Base-by-base conservation (phyloP, 1,139 yeast species). In the Lodderomyces jiufengensis region DNA sequence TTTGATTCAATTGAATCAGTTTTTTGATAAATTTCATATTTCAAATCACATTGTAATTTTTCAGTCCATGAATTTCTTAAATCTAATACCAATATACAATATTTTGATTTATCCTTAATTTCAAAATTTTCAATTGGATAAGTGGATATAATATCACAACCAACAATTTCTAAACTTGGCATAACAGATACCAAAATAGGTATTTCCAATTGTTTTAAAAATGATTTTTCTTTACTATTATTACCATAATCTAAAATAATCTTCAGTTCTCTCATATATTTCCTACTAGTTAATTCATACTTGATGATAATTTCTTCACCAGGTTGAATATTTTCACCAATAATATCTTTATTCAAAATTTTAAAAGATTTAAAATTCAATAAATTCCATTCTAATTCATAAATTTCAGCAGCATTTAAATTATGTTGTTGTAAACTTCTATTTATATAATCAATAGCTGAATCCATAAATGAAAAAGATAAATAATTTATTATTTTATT, bases 331-430 rank as follows among this genome's bases (percentile, higher is more conserved):
- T 58, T 44, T 23, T 60, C 56, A 16, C 55, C 51, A 20, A 69
- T 63, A 12, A 59, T 55, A 3, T 63, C 60, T 26, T 69, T 64
- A 40, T 70, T 70, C 35, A 65, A 45, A 6, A 75, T 62, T 23
- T 56, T 57, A 44, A 86, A 69, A 0, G 95, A 81, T 32, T 74
- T 75, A 40, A 77, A 72, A 41, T 73, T 68, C 32, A 80, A 56
- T 38, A 85, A 54, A 45, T 74, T 73, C 67, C 83, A 82, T 51
- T 86, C 96, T 36, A 83, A 66, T 51, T 87, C 95, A 54, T 84
- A 79, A 3, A 78, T 61, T 37, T 85, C 95, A 37, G 74, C 68
- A 0, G 80, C 73, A 0, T 80, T 73, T 9, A 75, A 54, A 25
- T 33, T 28, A 9, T 33, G 23, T 22, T 35, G 38, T 1, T 63